Percentiles rank a stretch among this genome's conserved stretches.
Conservation (phyloP, 169 alveolate species). For the Hepatocystis sp. region DNA sequence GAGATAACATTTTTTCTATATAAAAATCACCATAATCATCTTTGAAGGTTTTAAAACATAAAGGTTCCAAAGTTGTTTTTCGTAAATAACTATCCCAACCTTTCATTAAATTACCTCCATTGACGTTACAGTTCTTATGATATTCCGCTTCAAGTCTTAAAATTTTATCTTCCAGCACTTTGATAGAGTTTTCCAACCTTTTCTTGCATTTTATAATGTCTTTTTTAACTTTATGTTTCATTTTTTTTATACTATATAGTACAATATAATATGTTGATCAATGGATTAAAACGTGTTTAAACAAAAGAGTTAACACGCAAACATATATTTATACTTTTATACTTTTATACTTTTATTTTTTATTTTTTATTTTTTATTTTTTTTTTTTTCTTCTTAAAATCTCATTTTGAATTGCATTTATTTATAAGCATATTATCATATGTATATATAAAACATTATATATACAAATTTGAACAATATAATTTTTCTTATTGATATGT, state of each 20-base stretch:
- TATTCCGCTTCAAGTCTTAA: conserved; percentile 72
- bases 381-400: too few species aligned
- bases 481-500: too few species aligned
- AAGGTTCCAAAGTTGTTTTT: conserved; percentile 50
- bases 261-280: not conserved
- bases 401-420: too few species aligned
- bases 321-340: too few species aligned
- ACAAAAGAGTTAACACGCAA: too few species aligned
- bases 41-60: conserved; percentile 61
- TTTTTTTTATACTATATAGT: not conserved
- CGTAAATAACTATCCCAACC: conserved; percentile 63
- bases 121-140: conserved; percentile 63
- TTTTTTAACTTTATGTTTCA: conserved; percentile 71
- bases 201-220: conserved; percentile 68
- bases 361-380: too few species aligned
- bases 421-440: too few species aligned
- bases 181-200: conserved; percentile 62
- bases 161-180: conserved; percentile 71
- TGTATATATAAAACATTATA: too few species aligned
- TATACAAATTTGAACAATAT: too few species aligned
- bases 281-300: not conserved
- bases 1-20: conserved; percentile 58
- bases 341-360: too few species aligned
- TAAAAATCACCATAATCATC: conserved; percentile 55
- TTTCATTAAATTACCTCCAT: conserved; percentile 72